Percentiles rank a stretch among this genome's conserved stretches.
Conservation (phyloP, 768 basidiomycete species). For the Glaciozyma antarctica region DNA sequence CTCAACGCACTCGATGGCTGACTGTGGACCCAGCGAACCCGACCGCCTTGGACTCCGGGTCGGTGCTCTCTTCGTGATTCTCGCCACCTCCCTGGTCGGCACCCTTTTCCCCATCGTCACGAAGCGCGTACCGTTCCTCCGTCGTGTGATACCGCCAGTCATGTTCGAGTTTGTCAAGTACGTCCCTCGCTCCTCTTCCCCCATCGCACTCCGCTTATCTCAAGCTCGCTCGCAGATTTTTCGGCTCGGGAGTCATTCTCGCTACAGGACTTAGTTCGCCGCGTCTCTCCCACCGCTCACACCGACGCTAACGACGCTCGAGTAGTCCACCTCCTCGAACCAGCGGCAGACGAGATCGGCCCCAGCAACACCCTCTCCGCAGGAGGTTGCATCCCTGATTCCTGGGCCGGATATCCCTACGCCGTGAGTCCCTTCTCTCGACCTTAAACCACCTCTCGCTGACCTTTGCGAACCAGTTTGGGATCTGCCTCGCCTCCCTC, state of each 20-base stretch:
- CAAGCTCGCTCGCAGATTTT: conserved; percentile 9
- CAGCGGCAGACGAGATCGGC: conserved; percentile 28
- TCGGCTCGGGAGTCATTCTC: conserved; percentile 32
- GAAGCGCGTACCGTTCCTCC: conserved; percentile 27
- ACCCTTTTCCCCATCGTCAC: conserved; percentile 35
- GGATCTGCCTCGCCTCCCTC: conserved; percentile 34
- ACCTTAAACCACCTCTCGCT: not conserved
- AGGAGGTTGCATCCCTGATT: conserved; percentile 34
- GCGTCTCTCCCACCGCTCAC: not conserved
- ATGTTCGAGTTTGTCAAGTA: conserved; percentile 37
- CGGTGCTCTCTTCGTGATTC: conserved; percentile 24
- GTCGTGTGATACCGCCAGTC: conserved; percentile 19
- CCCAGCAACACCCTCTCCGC: conserved; percentile 6
- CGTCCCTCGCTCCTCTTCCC: conserved; percentile 1
- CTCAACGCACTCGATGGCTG: not conserved
- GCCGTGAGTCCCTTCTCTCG: conserved; percentile 7
- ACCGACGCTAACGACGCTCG: not conserved
- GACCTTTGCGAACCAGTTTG: conserved; percentile 14
- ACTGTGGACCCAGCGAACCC: conserved; percentile 1
- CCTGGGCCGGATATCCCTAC: conserved; percentile 37
- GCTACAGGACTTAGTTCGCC: conserved; percentile 30
- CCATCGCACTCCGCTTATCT: not conserved
- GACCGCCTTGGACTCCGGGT: conserved; percentile 19
- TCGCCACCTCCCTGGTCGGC: conserved; percentile 31
- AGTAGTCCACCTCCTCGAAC: conserved; percentile 34